Evolutionary conservation across 768 basidiomycete genomes (phyloP).

Genomic region (Lactarius tabidus): DNA sequence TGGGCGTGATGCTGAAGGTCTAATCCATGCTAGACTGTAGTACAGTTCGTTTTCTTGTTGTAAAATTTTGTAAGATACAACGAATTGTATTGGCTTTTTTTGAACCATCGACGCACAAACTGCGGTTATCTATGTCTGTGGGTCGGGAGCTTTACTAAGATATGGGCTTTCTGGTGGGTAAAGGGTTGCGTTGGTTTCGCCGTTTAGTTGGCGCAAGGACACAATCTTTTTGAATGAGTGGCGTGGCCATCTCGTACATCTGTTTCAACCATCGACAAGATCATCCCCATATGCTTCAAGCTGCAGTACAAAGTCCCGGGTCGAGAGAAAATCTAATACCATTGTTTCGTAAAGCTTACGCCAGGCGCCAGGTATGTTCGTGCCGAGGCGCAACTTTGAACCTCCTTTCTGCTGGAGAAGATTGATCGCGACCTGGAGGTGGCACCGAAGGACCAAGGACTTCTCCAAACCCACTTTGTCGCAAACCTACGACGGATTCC

Average conservation of each 20-base stretch:
- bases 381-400: background rate
- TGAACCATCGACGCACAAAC: background rate
- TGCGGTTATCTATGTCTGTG: background rate
- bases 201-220: background rate
- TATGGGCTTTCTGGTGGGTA: background rate
- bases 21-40: slow-evolving; percentile 10
- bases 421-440: background rate
- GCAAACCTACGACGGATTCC: background rate
- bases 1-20: background rate
- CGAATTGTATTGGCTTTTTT: background rate
- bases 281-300: background rate
- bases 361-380: background rate
- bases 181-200: background rate
- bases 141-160: background rate
- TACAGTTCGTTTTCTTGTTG: slow-evolving; percentile 5
- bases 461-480: background rate
- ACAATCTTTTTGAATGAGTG: background rate
- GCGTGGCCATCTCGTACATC: background rate
- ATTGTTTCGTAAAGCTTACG: background rate
- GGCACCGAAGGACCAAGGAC: background rate
- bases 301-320: background rate
- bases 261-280: background rate
- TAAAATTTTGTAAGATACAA: slow-evolving; percentile 11
- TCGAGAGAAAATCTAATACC: background rate
- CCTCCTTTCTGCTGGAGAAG: background rate